Evolutionary conservation across 2,329 filamentous ascomycete species (phyloP).

Genomic region (Xylariales sp.): DNA sequence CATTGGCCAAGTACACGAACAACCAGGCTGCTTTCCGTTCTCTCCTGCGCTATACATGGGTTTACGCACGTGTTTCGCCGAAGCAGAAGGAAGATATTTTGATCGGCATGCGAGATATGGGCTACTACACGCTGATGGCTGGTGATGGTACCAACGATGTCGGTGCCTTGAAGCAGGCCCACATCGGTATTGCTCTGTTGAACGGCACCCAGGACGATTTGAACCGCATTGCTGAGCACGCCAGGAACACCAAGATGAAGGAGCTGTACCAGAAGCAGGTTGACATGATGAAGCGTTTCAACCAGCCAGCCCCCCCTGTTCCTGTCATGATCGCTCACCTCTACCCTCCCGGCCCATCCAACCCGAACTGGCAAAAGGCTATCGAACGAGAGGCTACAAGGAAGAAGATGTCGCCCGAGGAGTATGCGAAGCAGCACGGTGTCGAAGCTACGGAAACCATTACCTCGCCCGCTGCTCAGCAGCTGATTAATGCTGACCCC

Average conservation of each 20-base stretch:
- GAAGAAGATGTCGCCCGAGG: conserved; percentile 65
- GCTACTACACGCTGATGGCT: conserved; percentile 98
- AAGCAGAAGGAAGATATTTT: conserved; percentile 99
- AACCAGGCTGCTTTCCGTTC: conserved; percentile 67
- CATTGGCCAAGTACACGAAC: conserved; percentile 76
- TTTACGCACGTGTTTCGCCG: conserved; percentile 95
- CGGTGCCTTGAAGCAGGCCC: conserved; percentile 94
- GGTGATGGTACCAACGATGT: conserved; percentile 98
- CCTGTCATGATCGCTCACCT: conserved; percentile 90
- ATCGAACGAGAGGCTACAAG: conserved; percentile 79
- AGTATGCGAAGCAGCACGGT: conserved; percentile 50
- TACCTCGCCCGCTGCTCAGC: conserved; percentile 62
- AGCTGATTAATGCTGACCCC: conserved; percentile 47
- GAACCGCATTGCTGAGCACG: conserved; percentile 86
- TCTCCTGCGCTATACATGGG: conserved; percentile 87
- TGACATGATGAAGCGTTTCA: conserved; percentile 88
- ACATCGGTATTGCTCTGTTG: conserved; percentile 91
- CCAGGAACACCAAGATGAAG: conserved; percentile 95
- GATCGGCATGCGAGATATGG: conserved; percentile 91
- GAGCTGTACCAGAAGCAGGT: conserved; percentile 97
- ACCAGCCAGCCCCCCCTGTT: conserved; percentile 87
- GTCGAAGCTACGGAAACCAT: conserved; percentile 57
- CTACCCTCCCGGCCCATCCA: conserved; percentile 83
- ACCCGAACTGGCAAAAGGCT: conserved; percentile 92
- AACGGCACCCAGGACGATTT: conserved; percentile 93